These are phyloP conservation scores for Patellaria atrata DNA, from an alignment of 495 filamentous ascomycete genomes.

Conservation along the genomic window DNA sequence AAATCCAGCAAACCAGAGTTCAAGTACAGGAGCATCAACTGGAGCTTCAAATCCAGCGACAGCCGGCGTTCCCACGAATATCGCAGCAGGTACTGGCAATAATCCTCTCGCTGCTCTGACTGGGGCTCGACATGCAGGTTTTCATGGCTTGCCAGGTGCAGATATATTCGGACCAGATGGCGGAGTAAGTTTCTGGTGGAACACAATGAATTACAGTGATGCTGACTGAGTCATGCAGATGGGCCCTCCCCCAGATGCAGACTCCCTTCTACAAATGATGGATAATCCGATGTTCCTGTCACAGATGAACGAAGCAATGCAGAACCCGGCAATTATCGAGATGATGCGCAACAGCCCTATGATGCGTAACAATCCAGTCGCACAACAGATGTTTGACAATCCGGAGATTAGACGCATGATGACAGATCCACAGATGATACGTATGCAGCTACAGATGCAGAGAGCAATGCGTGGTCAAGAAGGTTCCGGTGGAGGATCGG, in stretches of 20 bases:
- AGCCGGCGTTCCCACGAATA: constrained; percentile 64
- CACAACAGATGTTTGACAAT: constrained; percentile 69
- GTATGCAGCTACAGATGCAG: constrained; percentile 67
- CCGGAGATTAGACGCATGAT: constrained; percentile 85
- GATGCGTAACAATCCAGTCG: constrained; percentile 67
- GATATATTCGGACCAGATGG: constrained; percentile 94
- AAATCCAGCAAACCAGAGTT: constrained; percentile 37
- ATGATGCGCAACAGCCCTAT: constrained; percentile 82
- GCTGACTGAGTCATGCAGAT: constrained; percentile 45
- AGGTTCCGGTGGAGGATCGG: constrained; percentile 30
- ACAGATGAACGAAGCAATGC: constrained; percentile 81
- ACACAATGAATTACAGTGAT: neutral
- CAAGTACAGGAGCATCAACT: constrained; percentile 34
- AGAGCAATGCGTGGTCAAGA: constrained; percentile 47
- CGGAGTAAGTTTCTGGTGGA: constrained; percentile 51
- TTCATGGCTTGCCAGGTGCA: constrained; percentile 72
- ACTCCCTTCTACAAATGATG: constrained; percentile 70
- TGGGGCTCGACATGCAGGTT: constrained; percentile 86
- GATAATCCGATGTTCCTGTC: constrained; percentile 70
- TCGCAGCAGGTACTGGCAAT: constrained; percentile 77
- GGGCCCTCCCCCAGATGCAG: constrained; percentile 70
- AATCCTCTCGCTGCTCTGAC: constrained; percentile 85
- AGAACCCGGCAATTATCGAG: constrained; percentile 82
- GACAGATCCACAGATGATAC: constrained; percentile 75
- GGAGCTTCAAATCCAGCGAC: constrained; percentile 37